A percentile compares a stretch with the other conserved stretches of the same genome.
Evolutionary conservation across 768 basidiomycete genomes (phyloP).

Genomic region (Amanita phalloides): DNA sequence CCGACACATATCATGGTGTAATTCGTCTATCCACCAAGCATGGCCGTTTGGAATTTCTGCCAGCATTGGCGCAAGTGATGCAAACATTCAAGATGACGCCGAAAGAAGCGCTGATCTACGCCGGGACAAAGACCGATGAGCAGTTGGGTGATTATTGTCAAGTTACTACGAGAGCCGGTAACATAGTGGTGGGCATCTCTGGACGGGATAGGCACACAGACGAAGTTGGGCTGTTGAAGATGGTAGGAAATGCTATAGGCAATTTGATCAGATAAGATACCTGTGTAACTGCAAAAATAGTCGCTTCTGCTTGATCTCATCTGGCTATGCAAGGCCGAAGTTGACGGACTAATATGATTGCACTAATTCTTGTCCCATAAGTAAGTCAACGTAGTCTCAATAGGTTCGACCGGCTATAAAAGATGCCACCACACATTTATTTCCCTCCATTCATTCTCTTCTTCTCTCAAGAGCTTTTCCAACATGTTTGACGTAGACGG

Average conservation of each 20-base stretch:
- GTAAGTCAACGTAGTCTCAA: slow-evolving; percentile 1
- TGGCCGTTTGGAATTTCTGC: slow-evolving; percentile 23
- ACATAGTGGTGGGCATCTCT: slow-evolving; percentile 31
- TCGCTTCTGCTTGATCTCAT: neutral
- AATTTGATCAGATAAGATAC: slow-evolving; percentile 2
- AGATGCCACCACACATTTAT: neutral
- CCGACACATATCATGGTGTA: slow-evolving; percentile 25
- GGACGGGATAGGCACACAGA: slow-evolving; percentile 26
- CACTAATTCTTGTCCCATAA: slow-evolving; percentile 1
- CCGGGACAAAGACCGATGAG: slow-evolving; percentile 10
- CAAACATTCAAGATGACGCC: slow-evolving; percentile 23
- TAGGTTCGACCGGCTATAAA: neutral
- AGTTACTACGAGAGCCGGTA: slow-evolving; percentile 24
- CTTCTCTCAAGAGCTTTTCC: slow-evolving; percentile 5
- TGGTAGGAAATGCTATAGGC: slow-evolving; percentile 13
- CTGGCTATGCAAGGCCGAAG: neutral
- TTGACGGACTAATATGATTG: neutral
- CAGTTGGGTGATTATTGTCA: slow-evolving; percentile 26
- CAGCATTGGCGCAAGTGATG: slow-evolving; percentile 18
- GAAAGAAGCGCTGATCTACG: slow-evolving; percentile 26
- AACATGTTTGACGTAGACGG: slow-evolving; percentile 15
- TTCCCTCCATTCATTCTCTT: slow-evolving; percentile 5
- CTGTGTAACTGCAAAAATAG: neutral
- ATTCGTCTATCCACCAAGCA: slow-evolving; percentile 22
- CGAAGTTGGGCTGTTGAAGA: slow-evolving; percentile 29